A percentile compares a stretch with the other conserved stretches of the same genome.
Evolutionary conservation across 2,329 filamentous ascomycete species (phyloP).

Genomic region (Boeremia lycopersici): DNA sequence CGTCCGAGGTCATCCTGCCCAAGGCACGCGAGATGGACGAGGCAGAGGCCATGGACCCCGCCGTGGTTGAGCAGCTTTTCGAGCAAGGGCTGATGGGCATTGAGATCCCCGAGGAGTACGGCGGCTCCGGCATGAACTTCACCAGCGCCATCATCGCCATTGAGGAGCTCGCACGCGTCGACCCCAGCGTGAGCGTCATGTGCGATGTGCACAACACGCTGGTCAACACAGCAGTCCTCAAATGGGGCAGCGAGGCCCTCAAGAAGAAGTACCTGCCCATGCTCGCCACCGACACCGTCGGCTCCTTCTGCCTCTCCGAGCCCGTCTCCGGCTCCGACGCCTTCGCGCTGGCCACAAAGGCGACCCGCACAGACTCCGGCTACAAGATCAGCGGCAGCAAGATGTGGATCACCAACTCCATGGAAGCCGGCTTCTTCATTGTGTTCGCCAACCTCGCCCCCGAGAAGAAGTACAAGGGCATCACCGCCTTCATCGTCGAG

Average conservation of each 20-base stretch:
- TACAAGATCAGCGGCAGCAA: constrained; percentile 91
- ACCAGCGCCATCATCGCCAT: constrained; percentile 95
- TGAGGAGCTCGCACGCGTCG: constrained; percentile 91
- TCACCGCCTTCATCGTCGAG: constrained; percentile 93
- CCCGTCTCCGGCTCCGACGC: constrained; percentile 93
- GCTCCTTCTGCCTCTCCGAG: constrained; percentile 90
- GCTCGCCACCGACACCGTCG: constrained; percentile 87
- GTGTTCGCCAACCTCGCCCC: constrained; percentile 97
- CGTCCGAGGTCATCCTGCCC: constrained; percentile 84
- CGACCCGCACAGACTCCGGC: constrained; percentile 78
- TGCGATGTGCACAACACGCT: constrained; percentile 98
- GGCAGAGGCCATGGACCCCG: constrained; percentile 88
- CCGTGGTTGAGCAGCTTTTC: constrained; percentile 88
- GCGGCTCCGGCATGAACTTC: constrained; percentile 98
- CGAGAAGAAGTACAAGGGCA: constrained; percentile 92
- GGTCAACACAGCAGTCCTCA: constrained; percentile 90
- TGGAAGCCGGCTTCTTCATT: constrained; percentile 94
- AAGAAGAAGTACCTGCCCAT: constrained; percentile 90
- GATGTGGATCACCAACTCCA: constrained; percentile 99
- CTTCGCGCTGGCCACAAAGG: constrained; percentile 91
- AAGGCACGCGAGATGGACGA: constrained; percentile 98
- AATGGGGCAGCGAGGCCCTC: constrained; percentile 76
- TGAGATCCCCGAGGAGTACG: constrained; percentile 96
- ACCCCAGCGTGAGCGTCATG: constrained; percentile 93
- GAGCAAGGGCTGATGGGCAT: constrained; percentile 97